Conservation (phyloP, 176 grass and related monocot species). For the Musa itinerans region DNA sequence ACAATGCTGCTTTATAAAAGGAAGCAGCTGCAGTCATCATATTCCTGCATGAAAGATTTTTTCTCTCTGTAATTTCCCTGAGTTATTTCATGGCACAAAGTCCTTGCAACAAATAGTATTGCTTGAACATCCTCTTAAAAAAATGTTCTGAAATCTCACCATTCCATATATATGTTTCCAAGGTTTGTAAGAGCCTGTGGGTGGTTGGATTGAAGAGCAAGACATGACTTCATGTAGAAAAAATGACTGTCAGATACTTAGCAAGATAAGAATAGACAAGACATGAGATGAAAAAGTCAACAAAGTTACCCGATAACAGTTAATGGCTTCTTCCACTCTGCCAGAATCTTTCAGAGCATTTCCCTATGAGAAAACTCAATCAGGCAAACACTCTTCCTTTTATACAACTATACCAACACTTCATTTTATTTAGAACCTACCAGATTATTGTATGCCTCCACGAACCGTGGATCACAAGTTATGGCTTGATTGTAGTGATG, state of each 20-base stretch:
- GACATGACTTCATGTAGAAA: conserved; percentile 52
- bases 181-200: conserved; percentile 88
- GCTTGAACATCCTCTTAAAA: neutral
- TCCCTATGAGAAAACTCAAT: conserved; percentile 34
- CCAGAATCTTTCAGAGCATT: conserved; percentile 90
- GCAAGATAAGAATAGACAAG: neutral
- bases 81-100: neutral
- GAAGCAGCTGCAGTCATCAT: conserved; percentile 52
- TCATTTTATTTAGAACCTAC: conserved; percentile 19
- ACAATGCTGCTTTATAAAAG: conserved; percentile 72
- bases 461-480: conserved; percentile 44
- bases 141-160: conserved; percentile 28
- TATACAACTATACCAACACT: neutral
- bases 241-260: neutral
- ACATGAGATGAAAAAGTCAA: conserved; percentile 9
- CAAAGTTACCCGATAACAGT: conserved; percentile 53
- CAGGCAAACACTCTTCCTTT: neutral
- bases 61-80: neutral
- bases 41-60: conserved; percentile 44
- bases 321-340: conserved; percentile 75
- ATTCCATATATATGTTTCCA: conserved; percentile 91
- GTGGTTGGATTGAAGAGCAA: conserved; percentile 68
- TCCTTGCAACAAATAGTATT: neutral
- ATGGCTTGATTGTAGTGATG: conserved; percentile 76
- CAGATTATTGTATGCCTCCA: conserved; percentile 90